These are phyloP conservation scores for Zymoseptoria passerinii DNA, from an alignment of 2,329 filamentous ascomycete species.

Conservation along the genomic window DNA sequence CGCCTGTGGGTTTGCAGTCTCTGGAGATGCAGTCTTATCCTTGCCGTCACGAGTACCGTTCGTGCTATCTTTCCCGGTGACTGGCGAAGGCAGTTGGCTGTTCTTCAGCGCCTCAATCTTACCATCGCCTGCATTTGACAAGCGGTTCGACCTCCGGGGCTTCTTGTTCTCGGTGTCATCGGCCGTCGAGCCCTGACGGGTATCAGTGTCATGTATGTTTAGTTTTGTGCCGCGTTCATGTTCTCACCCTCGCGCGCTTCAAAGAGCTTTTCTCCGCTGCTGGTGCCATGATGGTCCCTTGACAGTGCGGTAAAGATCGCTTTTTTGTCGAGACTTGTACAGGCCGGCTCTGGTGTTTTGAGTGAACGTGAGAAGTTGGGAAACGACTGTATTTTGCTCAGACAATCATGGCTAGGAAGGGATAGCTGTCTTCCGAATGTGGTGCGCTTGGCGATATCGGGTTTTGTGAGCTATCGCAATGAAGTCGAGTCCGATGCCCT, in stretches of 20 bases:
- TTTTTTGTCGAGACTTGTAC: not conserved
- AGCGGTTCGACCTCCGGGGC: slow-evolving; percentile 66
- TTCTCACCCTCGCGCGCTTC: slow-evolving; percentile 68
- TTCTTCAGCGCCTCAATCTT: slow-evolving; percentile 45
- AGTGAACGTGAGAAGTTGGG: not conserved
- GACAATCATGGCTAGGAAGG: not conserved
- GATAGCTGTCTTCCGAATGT: not conserved
- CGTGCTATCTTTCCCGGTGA: slow-evolving; percentile 60
- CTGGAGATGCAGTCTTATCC: slow-evolving; percentile 56
- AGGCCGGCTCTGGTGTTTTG: not conserved
- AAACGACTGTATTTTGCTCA: not conserved
- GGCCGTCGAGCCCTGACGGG: slow-evolving; percentile 54
- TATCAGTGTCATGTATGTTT: slow-evolving; percentile 15
- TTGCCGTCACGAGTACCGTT: slow-evolving; percentile 60
- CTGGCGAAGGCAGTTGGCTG: slow-evolving; percentile 70
- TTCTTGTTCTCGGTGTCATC: slow-evolving; percentile 70
- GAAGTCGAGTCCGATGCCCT: not conserved
- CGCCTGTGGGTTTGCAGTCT: slow-evolving; percentile 43
- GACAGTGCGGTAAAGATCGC: not conserved
- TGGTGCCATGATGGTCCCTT: slow-evolving; percentile 18
- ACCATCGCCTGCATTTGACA: slow-evolving; percentile 36
- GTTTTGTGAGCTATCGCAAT: not conserved
- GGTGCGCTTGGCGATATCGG: not conserved
- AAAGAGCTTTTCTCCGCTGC: slow-evolving; percentile 66
- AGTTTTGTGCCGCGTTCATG: slow-evolving; percentile 3